phyloP scores from a whole-genome alignment of 1,284 basidiomycete genomes.

The Ganoderma resinaceum region DNA sequence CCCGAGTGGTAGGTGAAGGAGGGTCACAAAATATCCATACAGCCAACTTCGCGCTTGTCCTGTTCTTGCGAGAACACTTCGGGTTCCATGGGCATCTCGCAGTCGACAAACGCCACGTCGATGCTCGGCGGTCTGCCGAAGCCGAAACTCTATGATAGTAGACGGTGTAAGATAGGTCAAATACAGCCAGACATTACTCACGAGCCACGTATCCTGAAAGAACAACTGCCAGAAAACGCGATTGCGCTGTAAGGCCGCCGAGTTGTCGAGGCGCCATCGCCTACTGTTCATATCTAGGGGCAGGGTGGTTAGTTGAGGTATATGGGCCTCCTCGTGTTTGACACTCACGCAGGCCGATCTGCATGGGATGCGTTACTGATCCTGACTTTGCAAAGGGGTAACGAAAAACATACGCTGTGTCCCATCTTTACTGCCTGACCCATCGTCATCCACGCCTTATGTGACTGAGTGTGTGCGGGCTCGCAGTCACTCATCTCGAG shows the following conservation, averaged over 20 bases:
- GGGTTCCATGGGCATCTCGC: constrained; percentile 56
- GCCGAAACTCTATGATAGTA: constrained; percentile 57
- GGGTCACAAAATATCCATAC: constrained; percentile 45
- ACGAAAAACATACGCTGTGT: constrained; percentile 53
- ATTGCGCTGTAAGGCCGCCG: constrained; percentile 54
- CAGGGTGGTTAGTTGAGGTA: constrained; percentile 1
- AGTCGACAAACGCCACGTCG: constrained; percentile 61
- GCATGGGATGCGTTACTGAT: constrained; percentile 6
- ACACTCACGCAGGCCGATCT: constrained; percentile 73
- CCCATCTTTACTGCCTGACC: constrained; percentile 64
- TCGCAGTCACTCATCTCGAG: constrained; percentile 63
- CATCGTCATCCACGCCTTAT: constrained; percentile 60
- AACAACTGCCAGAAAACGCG: constrained; percentile 73
- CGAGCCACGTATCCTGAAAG: constrained; percentile 61
- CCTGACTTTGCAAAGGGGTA: neutral
- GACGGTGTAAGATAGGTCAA: neutral
- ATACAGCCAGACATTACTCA: constrained; percentile 41
- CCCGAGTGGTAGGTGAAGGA: neutral
- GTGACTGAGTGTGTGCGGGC: constrained; percentile 48
- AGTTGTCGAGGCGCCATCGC: constrained; percentile 61
- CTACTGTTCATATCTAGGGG: constrained; percentile 65
- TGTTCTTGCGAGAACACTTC: constrained; percentile 43
- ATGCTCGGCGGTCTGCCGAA: constrained; percentile 68
- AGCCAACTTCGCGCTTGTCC: constrained; percentile 52
- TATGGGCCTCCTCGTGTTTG: no score